A percentile compares a stretch with the other conserved stretches of the same genome.
Evolutionary conservation across 2,329 filamentous ascomycete species (phyloP).

Genomic region (Lasiodiplodia citricola): DNA sequence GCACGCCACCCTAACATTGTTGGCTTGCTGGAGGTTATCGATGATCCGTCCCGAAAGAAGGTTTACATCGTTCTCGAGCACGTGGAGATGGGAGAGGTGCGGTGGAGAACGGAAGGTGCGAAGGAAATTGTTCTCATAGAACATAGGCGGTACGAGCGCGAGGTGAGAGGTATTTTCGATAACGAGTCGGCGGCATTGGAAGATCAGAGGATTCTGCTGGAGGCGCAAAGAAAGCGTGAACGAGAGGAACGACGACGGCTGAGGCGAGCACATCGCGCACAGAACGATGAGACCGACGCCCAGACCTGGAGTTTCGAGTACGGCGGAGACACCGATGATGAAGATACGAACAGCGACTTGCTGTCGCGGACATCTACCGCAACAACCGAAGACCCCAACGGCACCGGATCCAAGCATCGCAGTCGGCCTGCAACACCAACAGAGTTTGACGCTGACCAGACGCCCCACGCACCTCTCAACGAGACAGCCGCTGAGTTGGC

Average conservation of each 20-base stretch:
- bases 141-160: conserved; percentile 77
- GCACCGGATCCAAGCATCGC: conserved; percentile 3
- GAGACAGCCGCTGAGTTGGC: conserved; percentile 14
- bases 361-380: conserved; percentile 44
- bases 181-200: conserved; percentile 50
- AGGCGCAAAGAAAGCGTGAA: conserved; percentile 62
- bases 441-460: conserved; percentile 25
- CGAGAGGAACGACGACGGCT: conserved; percentile 47
- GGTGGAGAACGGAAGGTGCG: conserved; percentile 89
- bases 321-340: conserved; percentile 65
- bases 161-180: conserved; percentile 58
- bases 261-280: conserved; percentile 42
- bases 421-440: conserved; percentile 16
- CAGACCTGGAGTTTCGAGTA: conserved; percentile 87
- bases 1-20: conserved; percentile 97
- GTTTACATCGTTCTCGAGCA: conserved; percentile 98
- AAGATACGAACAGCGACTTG: conserved; percentile 46
- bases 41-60: conserved; percentile 94
- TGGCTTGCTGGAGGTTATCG: conserved; percentile 92
- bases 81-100: conserved; percentile 90
- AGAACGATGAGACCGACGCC: conserved; percentile 48
- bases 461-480: conserved; percentile 26
- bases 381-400: conserved; percentile 30
- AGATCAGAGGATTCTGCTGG: conserved; percentile 50
- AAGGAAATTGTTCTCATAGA: conserved; percentile 84